Base-by-base conservation (phyloP, 2,329 filamentous ascomycete genomes). In the Curvularia spicifera region DNA sequence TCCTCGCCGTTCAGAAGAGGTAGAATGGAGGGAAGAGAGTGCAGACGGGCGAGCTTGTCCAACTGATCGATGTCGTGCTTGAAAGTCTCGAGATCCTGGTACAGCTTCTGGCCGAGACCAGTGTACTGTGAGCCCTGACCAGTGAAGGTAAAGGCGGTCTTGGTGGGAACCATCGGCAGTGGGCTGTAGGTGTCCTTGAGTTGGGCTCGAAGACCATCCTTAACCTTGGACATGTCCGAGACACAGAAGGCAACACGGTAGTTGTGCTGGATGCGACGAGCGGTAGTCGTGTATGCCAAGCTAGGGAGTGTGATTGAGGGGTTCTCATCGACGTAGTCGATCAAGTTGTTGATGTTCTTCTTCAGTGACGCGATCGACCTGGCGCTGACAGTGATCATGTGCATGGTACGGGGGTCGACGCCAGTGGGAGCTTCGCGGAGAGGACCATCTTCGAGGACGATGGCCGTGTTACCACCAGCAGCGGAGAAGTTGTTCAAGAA, bases 401-500 rank as follows among this genome's bases (percentile, higher is more conserved):
- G 77, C 58, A 80, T 79, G 35, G 75, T 71, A 53, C 82, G 77
- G 12, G 80, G 79, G 61, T 84, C 82, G 12, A 74, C 68, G 28
- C 61, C 78, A 49, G 61, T 76, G 8, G 80, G 79, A 0, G 74
- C 71, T 56, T 79, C 71, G 10, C 71, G 75, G 22, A 81, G 59
- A 39, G 82, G 82, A 24, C 76, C 82, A 64, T 84, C 82, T 63
- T 84, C 82, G 5, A 84, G 64, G n/a, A 84, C 70, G 31, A 84
- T 71, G 10, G 81, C 80, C 46, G 82, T 84, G 72, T 84, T 84
- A 45, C 82, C 82, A 70, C 82, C 82, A 57, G 81, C 81, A 51
- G 81, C 81, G 43, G 80, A 82, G 75, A 83, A 83, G 72, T 83
- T 83, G 77, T 83, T 83, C 60, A 83, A 66, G 73, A 83, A 83